These are phyloP conservation scores for Epithele typhae DNA, from an alignment of 768 basidiomycete genomes.

Conservation along the genomic window DNA sequence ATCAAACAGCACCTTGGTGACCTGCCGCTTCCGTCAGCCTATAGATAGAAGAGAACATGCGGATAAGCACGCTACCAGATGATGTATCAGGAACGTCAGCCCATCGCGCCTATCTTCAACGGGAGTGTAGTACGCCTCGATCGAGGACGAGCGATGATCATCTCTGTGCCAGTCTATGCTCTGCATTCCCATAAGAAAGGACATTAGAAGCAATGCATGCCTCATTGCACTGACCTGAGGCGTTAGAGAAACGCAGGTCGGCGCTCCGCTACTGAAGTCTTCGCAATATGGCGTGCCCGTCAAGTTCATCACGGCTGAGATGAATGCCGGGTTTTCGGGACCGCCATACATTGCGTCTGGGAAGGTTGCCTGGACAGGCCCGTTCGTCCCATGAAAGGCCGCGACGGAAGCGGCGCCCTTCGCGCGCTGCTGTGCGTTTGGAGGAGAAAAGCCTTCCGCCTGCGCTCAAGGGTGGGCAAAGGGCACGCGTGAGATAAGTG, in stretches of 20 bases:
- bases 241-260: constrained; percentile 53
- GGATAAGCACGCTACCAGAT: background rate
- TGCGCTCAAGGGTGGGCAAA: constrained; percentile 12
- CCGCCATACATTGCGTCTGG: constrained; percentile 49
- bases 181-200: constrained; percentile 19
- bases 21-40: constrained; percentile 23
- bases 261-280: constrained; percentile 52
- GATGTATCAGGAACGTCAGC: constrained; percentile 41
- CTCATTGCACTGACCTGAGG: constrained; percentile 36
- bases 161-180: constrained; percentile 27
- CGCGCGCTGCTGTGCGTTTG: constrained; percentile 39
- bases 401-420: constrained; percentile 40
- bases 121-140: constrained; percentile 50
- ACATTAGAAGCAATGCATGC: no score
- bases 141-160: constrained; percentile 50
- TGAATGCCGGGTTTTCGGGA: constrained; percentile 35
- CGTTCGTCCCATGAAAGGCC: constrained; percentile 46
- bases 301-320: constrained; percentile 40
- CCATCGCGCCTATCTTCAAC: constrained; percentile 43
- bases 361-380: constrained; percentile 52
- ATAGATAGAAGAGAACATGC: no score
- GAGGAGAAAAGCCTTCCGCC: constrained; percentile 46
- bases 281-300: constrained; percentile 44
- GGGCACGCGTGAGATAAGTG: no score
- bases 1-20: constrained; percentile 40